Conservation (phyloP, 208 protist species). For the Crithidia sp. region DNA sequence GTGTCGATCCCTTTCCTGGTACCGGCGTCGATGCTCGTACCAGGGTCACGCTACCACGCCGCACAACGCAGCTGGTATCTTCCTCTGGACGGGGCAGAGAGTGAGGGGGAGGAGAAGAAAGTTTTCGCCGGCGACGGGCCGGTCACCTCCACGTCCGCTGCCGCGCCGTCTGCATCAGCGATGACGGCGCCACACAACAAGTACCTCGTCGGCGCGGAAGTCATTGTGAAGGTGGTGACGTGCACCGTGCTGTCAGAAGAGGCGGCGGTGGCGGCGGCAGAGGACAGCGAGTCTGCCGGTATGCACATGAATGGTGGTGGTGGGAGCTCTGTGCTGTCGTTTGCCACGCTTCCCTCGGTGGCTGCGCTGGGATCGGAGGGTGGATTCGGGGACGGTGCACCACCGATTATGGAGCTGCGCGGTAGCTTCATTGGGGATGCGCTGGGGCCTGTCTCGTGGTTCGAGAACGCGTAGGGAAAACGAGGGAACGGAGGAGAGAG, state of each 20-base stretch:
- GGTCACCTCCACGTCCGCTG: too few relatives aligned
- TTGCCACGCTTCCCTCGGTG: constrained; percentile 1
- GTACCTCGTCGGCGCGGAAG: constrained; percentile 70
- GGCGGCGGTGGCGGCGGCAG: constrained; percentile 3
- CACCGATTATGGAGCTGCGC: constrained; percentile 62
- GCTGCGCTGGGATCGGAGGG: background rate
- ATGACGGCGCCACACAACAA: constrained; percentile 42
- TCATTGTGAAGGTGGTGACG: constrained; percentile 63
- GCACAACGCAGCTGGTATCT: constrained; percentile 56
- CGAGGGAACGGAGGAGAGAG: background rate
- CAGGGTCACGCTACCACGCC: constrained; percentile 53
- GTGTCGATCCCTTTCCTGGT: constrained; percentile 65
- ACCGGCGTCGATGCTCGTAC: constrained; percentile 56
- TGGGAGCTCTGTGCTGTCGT: constrained; percentile 5
- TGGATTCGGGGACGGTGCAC: background rate
- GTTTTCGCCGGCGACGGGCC: too few relatives aligned
- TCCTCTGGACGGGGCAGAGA: constrained; percentile 72
- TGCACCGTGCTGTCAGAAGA: constrained; percentile 50
- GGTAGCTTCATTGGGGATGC: constrained; percentile 77
- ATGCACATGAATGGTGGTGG: background rate
- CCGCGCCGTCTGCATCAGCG: too few relatives aligned
- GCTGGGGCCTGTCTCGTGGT: constrained; percentile 79
- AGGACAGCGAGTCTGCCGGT: background rate
- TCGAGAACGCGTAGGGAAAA: constrained; percentile 33
- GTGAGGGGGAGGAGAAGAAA: background rate